Base-by-base conservation (phyloP, 257 asterid genomes). In the Solanum medicagineum region DNA sequence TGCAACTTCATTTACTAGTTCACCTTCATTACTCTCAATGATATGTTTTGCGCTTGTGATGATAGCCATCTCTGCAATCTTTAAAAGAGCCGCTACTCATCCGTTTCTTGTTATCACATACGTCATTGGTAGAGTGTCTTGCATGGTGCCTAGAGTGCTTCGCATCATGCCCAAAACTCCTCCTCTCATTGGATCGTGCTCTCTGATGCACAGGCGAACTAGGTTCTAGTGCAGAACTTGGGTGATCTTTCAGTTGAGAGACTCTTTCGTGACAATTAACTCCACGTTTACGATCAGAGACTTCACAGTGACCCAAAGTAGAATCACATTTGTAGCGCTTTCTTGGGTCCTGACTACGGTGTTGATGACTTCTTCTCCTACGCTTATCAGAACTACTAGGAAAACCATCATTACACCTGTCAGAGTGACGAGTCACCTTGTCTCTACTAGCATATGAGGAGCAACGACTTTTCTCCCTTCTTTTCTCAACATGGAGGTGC, bases 381-480 rank as follows among this genome's bases (percentile, higher is more conserved):
- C 86, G 87, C 86, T 85, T 85, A 74, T 87, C 93, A n/a, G n/a
- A n/a, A n/a, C n/a, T n/a, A n/a, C n/a, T n/a, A n/a, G n/a, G n/a
- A n/a, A n/a, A n/a, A n/a, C 84, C 91, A 63, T 86, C 94, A 84
- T 86, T 88, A 53, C 93, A 91, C 91, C 40, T 91, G 87, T 87
- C 94, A 13, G 86, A 87, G 54, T 87, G 92, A 85, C 60, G 68
- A 56, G 51, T 87, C 89, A 90, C 90, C 89, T 85, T 88, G 85
- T 89, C 94, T 87, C 90, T 89, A 87, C 89, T 90, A 81, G 88
- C 86, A 77, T 71, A 59, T 42, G 93, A 90, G 83, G 90, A 56
- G 40, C 40, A 5, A 47, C 88, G 83, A 83, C 90, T 84, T 87
- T 85, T 90, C 82, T 90, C 94, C 84, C 85, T 89, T 74, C 89